These are phyloP conservation scores for Nannochloropsis gaditana DNA, from an alignment of 108 stramenopile species.

Conservation along the genomic window DNA sequence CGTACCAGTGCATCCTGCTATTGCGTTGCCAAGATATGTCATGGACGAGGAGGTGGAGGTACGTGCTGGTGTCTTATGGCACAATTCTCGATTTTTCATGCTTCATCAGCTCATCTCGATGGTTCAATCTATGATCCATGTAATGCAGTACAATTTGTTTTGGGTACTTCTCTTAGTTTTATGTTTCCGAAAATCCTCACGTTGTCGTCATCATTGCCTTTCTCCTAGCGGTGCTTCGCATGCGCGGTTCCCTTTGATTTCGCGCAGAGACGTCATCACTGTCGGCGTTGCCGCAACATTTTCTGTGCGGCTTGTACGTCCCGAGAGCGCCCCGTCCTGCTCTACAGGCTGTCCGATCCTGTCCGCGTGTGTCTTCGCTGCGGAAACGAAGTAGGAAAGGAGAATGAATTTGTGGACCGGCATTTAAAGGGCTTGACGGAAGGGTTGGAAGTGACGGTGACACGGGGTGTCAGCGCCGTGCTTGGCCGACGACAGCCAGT, in stretches of 20 bases:
- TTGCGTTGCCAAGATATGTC: background rate
- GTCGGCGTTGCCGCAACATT: constrained; percentile 2
- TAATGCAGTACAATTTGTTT: no score
- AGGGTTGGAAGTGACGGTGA: background rate
- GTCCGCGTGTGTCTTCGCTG: background rate
- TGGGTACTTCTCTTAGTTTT: background rate
- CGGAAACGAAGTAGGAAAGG: background rate
- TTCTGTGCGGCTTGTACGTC: background rate
- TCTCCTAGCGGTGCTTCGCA: constrained; percentile 9
- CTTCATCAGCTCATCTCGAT: background rate
- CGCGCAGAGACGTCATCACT: background rate
- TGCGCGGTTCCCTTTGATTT: background rate
- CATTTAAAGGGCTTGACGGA: background rate
- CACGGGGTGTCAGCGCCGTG: background rate
- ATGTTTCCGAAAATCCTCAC: background rate
- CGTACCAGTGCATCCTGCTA: background rate
- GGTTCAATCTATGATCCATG: background rate
- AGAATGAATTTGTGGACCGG: background rate
- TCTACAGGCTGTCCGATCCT: background rate
- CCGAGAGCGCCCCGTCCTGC: constrained; percentile 3
- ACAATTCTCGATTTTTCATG: background rate
- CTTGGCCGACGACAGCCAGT: background rate
- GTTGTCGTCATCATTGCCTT: background rate
- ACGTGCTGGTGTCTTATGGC: background rate
- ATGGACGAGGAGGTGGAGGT: constrained; percentile 9